Evolutionary conservation across 2,329 filamentous ascomycete genomes (phyloP).

Genomic region (Fusarium zealandicum): DNA sequence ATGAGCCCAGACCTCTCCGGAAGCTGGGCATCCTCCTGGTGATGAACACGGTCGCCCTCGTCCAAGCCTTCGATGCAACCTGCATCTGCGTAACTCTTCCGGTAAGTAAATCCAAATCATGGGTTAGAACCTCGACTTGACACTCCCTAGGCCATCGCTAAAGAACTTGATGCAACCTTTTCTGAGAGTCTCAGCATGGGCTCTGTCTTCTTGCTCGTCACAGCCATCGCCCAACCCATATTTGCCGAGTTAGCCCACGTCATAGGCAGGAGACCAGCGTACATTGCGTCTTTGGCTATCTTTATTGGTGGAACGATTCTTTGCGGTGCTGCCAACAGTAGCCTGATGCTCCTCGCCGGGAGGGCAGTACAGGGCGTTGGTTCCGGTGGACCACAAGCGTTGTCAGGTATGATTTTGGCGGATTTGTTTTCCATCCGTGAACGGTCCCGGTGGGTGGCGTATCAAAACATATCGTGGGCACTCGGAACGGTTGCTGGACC

Average conservation of each 20-base stretch:
- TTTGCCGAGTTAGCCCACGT: slow-evolving; percentile 49
- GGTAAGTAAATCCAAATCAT: slow-evolving; percentile 15
- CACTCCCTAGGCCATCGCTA: slow-evolving; percentile 29
- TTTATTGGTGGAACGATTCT: slow-evolving; percentile 52
- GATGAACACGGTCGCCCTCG: slow-evolving; percentile 33
- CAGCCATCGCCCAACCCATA: slow-evolving; percentile 65
- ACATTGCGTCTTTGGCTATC: slow-evolving; percentile 34
- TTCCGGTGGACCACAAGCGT: slow-evolving; percentile 46
- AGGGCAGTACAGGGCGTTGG: slow-evolving; percentile 48
- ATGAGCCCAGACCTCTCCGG: neutral
- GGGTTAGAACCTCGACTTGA: neutral
- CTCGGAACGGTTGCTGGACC: slow-evolving; percentile 57
- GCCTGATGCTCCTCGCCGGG: slow-evolving; percentile 44
- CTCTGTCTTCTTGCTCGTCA: slow-evolving; percentile 72
- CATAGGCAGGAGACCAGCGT: slow-evolving; percentile 45
- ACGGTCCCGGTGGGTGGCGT: slow-evolving; percentile 51
- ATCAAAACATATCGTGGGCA: slow-evolving; percentile 57
- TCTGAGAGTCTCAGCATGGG: slow-evolving; percentile 50
- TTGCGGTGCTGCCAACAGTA: slow-evolving; percentile 45
- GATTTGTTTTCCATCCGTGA: slow-evolving; percentile 52
- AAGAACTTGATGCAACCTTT: slow-evolving; percentile 38
- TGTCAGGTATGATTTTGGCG: slow-evolving; percentile 46
- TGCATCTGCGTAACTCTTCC: slow-evolving; percentile 43
- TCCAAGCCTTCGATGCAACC: slow-evolving; percentile 40
- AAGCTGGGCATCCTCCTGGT: slow-evolving; percentile 32